Base-by-base conservation (phyloP, 352 stramenopile species). In the Phytophthora foliorum region DNA sequence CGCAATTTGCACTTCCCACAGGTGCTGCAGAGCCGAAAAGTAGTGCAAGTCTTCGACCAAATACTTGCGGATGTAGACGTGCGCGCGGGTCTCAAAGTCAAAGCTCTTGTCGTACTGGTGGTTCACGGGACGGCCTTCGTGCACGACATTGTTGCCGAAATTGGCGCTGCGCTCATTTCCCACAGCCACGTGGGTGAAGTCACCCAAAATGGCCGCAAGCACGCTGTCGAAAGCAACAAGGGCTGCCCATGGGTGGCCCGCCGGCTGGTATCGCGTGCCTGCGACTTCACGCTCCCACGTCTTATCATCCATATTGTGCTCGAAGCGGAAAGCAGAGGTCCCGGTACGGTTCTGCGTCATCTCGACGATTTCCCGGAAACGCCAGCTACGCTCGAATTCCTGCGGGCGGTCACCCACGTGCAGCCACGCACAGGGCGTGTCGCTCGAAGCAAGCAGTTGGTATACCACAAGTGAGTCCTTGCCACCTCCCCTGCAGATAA, bases 21-120 rank as follows among this genome's bases (percentile, higher is more conserved):
- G 46, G 31, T 81, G 77, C 58, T 82, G 73, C 41, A 84, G 50
- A 9, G 70, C 74, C 25, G 70, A 84, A 52, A 82, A 82, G 31
- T 82, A 82, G 63, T 82, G 70, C 46, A 84, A 41, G 38, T 75
- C 74, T 54, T 67, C 39, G 11, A 79, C 67, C 16, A 82, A 34
- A 39, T 78, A 79, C 55, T 67, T 73, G 21, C 63, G 59, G 8
- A 84, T 82, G 48, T 84, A 84, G 21, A 41, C 52, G 34, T 82
- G 70, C 11, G 61, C 70, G 0, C 56, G 65, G 14, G 36, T 62
- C 31, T 82, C 77, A 52, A 82, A 81, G 27, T 67, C 61, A 53
- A 82, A 84, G 53, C 70, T 81, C 61, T 84, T 84, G 77, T 84
- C 77, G 39, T 78, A 82, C 45, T 82, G 77, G 51, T 82, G 77